Conservation (phyloP, 208 protist genomes). For the Spongospora subterranea region DNA sequence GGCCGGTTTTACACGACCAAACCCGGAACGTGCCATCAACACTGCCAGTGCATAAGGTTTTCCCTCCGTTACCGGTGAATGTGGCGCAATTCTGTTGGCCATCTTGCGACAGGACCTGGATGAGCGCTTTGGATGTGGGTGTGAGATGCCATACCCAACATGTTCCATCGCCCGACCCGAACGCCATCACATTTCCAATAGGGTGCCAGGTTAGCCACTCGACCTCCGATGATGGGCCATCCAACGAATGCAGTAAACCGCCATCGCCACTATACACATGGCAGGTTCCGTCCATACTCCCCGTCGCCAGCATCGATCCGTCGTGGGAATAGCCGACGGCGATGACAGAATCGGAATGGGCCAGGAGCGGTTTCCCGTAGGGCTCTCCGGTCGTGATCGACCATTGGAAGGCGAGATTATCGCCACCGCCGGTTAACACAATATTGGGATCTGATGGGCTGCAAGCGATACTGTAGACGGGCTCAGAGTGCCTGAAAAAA, state of each 20-base stretch:
- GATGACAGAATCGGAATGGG: conserved; percentile 26
- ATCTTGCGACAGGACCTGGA: conserved; percentile 45
- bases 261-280: background rate
- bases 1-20: conserved; percentile 14
- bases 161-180: conserved; percentile 11
- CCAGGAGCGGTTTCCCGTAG: background rate
- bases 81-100: background rate
- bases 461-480: background rate
- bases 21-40: conserved; percentile 32
- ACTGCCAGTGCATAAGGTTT: background rate
- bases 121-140: background rate
- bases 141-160: conserved; percentile 18
- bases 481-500: background rate
- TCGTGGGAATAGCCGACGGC: background rate
- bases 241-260: conserved; percentile 16
- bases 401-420: conserved; percentile 32
- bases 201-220: conserved; percentile 39
- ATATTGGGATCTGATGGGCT: background rate
- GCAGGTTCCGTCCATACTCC: background rate
- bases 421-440: background rate
- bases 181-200: background rate
- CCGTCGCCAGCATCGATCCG: background rate
- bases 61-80: conserved; percentile 19
- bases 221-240: background rate
- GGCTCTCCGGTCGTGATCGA: background rate